phyloP scores from a whole-genome alignment of 2,329 filamentous ascomycete species.

The Parafenestella ontariensis region DNA sequence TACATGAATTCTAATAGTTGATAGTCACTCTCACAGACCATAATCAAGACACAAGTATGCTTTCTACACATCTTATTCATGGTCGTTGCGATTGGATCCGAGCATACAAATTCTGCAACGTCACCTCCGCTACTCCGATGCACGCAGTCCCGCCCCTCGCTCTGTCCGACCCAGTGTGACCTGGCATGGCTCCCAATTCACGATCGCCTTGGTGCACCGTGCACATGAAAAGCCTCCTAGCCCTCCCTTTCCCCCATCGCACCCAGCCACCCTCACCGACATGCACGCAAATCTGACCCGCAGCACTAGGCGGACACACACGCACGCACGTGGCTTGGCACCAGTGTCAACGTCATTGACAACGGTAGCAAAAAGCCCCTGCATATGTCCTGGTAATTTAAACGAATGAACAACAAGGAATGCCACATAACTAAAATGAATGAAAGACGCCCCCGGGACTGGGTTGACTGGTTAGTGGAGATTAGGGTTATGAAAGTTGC shows the following conservation, averaged over 20 bases:
- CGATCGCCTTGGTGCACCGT: background rate
- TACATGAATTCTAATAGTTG: too few relatives aligned
- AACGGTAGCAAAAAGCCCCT: slow-evolving; percentile 1
- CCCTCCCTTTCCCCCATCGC: background rate
- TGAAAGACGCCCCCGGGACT: too few relatives aligned
- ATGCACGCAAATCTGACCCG: slow-evolving; percentile 4
- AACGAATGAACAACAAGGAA: background rate
- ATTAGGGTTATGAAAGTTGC: too few relatives aligned
- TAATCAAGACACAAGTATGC: background rate
- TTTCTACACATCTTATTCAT: background rate
- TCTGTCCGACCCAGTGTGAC: background rate
- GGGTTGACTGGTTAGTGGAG: too few relatives aligned
- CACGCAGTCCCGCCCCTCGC: background rate
- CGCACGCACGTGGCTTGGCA: slow-evolving; percentile 9
- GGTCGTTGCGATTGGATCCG: background rate
- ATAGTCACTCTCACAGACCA: too few relatives aligned
- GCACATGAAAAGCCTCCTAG: background rate
- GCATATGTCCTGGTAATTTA: background rate
- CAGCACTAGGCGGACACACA: background rate
- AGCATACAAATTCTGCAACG: background rate
- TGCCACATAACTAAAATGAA: too few relatives aligned
- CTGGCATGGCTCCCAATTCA: background rate
- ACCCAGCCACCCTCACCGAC: background rate
- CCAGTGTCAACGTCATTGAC: background rate
- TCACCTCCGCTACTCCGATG: background rate